phyloP scores from a whole-genome alignment of 495 filamentous ascomycete genomes.

The Pyronema domesticum region DNA sequence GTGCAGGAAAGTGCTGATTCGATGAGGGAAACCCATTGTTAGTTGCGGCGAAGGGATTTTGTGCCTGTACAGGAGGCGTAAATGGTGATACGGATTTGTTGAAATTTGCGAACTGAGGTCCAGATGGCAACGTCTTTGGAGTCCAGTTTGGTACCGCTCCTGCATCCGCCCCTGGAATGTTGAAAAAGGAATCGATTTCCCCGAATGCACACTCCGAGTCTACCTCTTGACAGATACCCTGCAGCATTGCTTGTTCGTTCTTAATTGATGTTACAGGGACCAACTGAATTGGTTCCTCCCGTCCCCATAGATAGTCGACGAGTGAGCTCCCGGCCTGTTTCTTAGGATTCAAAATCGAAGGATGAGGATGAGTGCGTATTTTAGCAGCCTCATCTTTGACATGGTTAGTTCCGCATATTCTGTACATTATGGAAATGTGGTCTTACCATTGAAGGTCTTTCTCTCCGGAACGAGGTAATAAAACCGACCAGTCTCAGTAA shows the following conservation, averaged over 20 bases:
- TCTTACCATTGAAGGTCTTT: not conserved
- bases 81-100: too few species aligned
- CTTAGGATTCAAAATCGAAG: not conserved
- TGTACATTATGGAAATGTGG: not conserved
- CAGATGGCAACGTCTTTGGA: too few species aligned
- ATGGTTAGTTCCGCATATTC: not conserved
- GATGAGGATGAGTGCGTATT: not conserved
- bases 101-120: too few species aligned
- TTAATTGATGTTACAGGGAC: not conserved
- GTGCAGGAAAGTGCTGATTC: too few species aligned
- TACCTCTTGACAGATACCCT: not conserved
- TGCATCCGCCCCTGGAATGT: not conserved
- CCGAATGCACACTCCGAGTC: not conserved
- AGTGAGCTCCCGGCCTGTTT: not conserved
- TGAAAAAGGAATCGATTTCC: not conserved
- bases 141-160: not conserved
- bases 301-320: not conserved
- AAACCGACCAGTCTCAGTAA: slow-evolving; percentile 8
- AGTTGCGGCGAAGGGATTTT: too few species aligned
- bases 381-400: not conserved
- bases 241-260: not conserved
- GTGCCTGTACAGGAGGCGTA: too few species aligned
- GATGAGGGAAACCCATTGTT: too few species aligned
- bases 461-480: not conserved
- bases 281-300: not conserved